These are phyloP conservation scores for Stropharia rugosoannulata DNA, from an alignment of 768 basidiomycete genomes.

Conservation along the genomic window DNA sequence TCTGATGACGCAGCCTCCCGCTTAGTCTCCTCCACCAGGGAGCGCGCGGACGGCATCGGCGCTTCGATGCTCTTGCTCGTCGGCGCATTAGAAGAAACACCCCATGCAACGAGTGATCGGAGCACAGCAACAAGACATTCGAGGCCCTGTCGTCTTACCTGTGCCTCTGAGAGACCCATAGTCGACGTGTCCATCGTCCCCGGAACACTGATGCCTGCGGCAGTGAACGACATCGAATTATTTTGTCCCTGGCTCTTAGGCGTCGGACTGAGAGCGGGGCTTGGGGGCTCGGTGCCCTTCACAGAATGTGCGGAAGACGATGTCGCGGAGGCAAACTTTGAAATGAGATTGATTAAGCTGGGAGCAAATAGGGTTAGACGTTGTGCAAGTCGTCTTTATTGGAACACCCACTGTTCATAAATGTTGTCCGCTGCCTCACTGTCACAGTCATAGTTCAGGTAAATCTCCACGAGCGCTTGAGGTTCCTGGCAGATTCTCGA, in stretches of 20 bases:
- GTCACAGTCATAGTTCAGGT: slow-evolving; percentile 99
- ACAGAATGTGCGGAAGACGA: slow-evolving; percentile 41
- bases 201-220: slow-evolving; percentile 61
- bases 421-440: slow-evolving; percentile 93
- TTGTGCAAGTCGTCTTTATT: background rate
- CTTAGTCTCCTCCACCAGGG: slow-evolving; percentile 51
- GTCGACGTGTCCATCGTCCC: slow-evolving; percentile 66
- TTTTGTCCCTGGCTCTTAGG: slow-evolving; percentile 38
- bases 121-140: slow-evolving; percentile 90
- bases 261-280: slow-evolving; percentile 58
- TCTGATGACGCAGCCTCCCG: slow-evolving; percentile 57
- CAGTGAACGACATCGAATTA: slow-evolving; percentile 57
- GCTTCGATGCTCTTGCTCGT: slow-evolving; percentile 46
- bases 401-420: slow-evolving; percentile 80
- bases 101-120: slow-evolving; percentile 91
- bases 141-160: slow-evolving; percentile 88
- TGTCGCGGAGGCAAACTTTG: slow-evolving; percentile 77
- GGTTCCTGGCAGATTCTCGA: slow-evolving; percentile 91
- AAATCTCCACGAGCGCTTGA: slow-evolving; percentile 96
- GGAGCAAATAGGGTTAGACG: slow-evolving; percentile 7
- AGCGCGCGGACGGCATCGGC: slow-evolving; percentile 38
- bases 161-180: slow-evolving; percentile 76
- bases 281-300: slow-evolving; percentile 55
- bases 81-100: slow-evolving; percentile 45
- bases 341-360: slow-evolving; percentile 93